Percentiles rank a stretch among this genome's conserved stretches.
phyloP scores from a whole-genome alignment of 768 basidiomycete species.

The Sarcodon sp. region DNA sequence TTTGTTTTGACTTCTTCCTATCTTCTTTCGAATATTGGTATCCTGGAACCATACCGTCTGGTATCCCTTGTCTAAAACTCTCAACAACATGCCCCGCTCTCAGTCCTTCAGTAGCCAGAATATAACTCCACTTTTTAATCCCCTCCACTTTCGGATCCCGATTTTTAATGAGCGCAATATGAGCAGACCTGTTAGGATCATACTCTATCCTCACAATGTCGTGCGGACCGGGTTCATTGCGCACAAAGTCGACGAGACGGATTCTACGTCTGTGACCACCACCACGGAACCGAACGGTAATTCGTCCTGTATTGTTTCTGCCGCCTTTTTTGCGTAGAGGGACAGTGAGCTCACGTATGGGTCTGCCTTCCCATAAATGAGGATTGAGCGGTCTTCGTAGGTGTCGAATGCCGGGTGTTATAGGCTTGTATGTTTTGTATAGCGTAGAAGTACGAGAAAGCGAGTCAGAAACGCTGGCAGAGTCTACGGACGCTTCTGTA shows the following conservation, averaged over 20 bases:
- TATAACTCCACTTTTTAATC: slow-evolving; percentile 68
- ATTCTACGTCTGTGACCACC: slow-evolving; percentile 87
- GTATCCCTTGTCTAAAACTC: slow-evolving; percentile 76
- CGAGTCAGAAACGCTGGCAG: slow-evolving; percentile 17
- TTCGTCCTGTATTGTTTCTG: slow-evolving; percentile 67
- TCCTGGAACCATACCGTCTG: slow-evolving; percentile 54
- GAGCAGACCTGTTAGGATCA: slow-evolving; percentile 87
- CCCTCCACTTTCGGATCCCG: slow-evolving; percentile 41
- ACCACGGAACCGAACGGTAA: slow-evolving; percentile 81
- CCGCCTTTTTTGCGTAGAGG: slow-evolving; percentile 72
- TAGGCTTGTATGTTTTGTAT: slow-evolving; percentile 86
- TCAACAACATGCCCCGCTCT: slow-evolving; percentile 81
- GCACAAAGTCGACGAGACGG: slow-evolving; percentile 75
- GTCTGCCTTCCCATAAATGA: slow-evolving; percentile 80
- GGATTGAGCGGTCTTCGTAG: slow-evolving; percentile 69
- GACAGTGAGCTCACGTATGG: slow-evolving; percentile 37
- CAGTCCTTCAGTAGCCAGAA: slow-evolving; percentile 83
- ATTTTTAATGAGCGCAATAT: slow-evolving; percentile 81
- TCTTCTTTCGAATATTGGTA: slow-evolving; percentile 15
- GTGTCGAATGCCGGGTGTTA: slow-evolving; percentile 80
- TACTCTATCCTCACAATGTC: slow-evolving; percentile 95
- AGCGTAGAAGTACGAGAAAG: slow-evolving; percentile 39
- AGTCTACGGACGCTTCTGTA: slow-evolving; percentile 15
- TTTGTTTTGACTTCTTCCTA: slow-evolving; percentile 12
- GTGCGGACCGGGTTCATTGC: slow-evolving; percentile 67